Evolutionary conservation across 2,329 filamentous ascomycete species (phyloP), one percentile per base, ranked within the genome.

Genomic region (Talaromyces islandicus): DNA sequence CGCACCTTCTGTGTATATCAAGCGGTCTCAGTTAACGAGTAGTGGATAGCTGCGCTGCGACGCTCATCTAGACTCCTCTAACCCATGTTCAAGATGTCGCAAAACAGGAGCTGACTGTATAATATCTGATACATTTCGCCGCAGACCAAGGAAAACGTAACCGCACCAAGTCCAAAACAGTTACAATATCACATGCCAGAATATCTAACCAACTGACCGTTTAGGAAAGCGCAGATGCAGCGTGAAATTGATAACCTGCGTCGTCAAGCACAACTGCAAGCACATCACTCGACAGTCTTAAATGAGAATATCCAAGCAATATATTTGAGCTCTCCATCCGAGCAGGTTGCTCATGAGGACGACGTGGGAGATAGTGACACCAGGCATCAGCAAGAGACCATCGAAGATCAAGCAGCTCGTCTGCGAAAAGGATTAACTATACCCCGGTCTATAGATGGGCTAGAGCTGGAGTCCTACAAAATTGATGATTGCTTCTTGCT

Each of bases 111-210:
- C 30, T 54, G 52, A 54, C 17, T 54, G 52, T 54, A 29, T 30
- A 1, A 54, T 54, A 54, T 54, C 52, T 21, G 52, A 54, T 38
- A 54, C 52, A 32, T 54, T 54, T 21, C 52, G 52, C 30, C 52
- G 52, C 29, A 54, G 52, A 32, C 52, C 52, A 54, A 50, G 52
- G 6, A 54, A 54, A 29, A 54, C 52, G 52, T 54, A 54, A 38
- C 5, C 7, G 17, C 2, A 2, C 19, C 11, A 25, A 24, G 9
- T 30, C 29, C n/a, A 38, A 12, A 54, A 7, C 7, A 29, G 29
- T 25, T 21, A 50, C 10, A 25, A 21, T 50, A 21, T 12, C 11
- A 50, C 5, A 50, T 11, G 10, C 12, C 14, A 50, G 43, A 25
- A 25, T 9, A 50, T 9, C 10, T 25, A 50, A 50, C 10, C 2